These are phyloP conservation scores for Stipa capillata DNA, from an alignment of 176 grass and related monocot genomes.

Conservation along the genomic window DNA sequence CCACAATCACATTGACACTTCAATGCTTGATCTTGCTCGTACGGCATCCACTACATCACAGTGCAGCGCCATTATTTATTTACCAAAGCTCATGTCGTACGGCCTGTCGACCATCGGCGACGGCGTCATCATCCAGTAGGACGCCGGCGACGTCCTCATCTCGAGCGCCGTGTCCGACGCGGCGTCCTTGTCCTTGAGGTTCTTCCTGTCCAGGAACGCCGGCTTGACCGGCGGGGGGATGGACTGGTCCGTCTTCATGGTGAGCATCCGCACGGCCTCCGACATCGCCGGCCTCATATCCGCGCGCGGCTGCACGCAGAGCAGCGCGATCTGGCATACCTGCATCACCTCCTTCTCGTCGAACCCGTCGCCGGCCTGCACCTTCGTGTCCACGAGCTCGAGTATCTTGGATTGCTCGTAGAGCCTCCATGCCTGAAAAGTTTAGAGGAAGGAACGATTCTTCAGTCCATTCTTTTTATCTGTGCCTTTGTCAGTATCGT, in stretches of 20 bases:
- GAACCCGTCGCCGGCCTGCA: conserved; percentile 12
- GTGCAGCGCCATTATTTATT: neutral
- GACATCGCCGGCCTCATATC: conserved; percentile 44
- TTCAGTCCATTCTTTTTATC: neutral
- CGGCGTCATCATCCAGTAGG: conserved; percentile 40
- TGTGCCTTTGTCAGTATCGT: neutral
- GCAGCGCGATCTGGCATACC: conserved; percentile 45
- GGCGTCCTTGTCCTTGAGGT: conserved; percentile 22
- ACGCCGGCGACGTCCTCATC: conserved; percentile 31
- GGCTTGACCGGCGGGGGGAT: conserved; percentile 29
- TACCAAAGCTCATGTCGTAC: conserved; percentile 38
- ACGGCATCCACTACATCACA: neutral
- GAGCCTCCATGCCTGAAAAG: conserved; percentile 39
- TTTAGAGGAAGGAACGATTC: neutral
- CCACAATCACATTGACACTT: neutral
- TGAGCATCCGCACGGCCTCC: conserved; percentile 39
- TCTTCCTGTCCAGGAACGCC: conserved; percentile 53
- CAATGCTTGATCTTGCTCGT: neutral
- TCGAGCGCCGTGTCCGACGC: conserved; percentile 11
- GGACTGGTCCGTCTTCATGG: conserved; percentile 32
- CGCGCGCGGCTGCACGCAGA: conserved; percentile 43
- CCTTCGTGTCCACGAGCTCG: conserved; percentile 26
- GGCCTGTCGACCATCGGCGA: conserved; percentile 37
- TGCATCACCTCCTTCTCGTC: conserved; percentile 19
- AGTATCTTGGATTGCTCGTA: conserved; percentile 42